These are phyloP conservation scores for Nannochloropsis granulata DNA, from an alignment of 108 stramenopile genomes.

Conservation along the genomic window DNA sequence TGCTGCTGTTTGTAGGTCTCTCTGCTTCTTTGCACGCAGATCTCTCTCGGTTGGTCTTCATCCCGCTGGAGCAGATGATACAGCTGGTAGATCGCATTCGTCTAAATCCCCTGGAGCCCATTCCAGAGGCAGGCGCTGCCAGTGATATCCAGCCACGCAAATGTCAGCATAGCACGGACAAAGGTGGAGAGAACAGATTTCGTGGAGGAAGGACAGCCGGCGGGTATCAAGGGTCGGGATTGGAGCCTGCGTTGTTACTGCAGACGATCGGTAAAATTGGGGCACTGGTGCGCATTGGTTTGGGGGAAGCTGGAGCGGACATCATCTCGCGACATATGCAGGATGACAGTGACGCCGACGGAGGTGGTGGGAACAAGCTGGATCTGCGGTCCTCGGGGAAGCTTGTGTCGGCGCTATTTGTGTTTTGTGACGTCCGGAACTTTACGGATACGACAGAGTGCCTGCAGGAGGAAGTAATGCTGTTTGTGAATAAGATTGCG, in stretches of 20 bases:
- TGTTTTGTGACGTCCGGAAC: slow-evolving; percentile 74
- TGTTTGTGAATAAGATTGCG: slow-evolving; percentile 85
- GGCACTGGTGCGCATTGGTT: slow-evolving; percentile 78
- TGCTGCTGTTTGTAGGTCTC: neutral
- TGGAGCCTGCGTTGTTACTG: slow-evolving; percentile 81
- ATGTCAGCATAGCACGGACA: neutral
- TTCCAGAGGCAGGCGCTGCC: neutral
- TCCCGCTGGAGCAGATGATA: neutral
- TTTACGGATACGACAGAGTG: slow-evolving; percentile 59
- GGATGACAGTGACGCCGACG: neutral
- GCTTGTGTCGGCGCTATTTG: slow-evolving; percentile 75
- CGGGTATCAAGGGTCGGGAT: slow-evolving; percentile 22
- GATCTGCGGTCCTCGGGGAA: slow-evolving; percentile 75
- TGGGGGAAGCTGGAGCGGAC: slow-evolving; percentile 88
- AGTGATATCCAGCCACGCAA: neutral
- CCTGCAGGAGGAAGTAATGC: slow-evolving; percentile 71
- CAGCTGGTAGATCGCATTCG: neutral
- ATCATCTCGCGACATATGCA: slow-evolving; percentile 85
- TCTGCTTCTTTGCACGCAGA: neutral
- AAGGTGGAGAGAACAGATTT: neutral
- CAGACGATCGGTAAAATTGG: slow-evolving; percentile 79
- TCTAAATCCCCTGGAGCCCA: neutral
- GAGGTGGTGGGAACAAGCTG: slow-evolving; percentile 19
- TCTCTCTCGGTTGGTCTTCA: neutral
- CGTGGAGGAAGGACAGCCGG: neutral